These are phyloP conservation scores for Pseudonitzschia multistriata DNA, from an alignment of 108 stramenopile species.

Conservation along the genomic window DNA sequence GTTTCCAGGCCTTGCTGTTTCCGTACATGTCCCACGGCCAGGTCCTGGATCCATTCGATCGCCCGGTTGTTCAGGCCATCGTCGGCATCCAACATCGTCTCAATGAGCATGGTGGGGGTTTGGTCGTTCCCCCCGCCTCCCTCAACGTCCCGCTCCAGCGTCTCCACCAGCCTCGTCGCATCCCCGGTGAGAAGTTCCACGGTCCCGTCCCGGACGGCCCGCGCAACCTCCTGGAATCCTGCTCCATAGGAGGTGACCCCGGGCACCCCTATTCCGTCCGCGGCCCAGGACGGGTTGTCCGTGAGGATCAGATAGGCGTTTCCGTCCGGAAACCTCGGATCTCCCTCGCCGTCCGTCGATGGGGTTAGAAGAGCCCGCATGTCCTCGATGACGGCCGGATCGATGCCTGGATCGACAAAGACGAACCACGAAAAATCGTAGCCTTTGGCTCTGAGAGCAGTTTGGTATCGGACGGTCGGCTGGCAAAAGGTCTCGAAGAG, in stretches of 20 bases:
- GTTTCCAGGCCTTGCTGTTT: background rate
- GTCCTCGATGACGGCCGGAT: background rate
- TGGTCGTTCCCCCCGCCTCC: background rate
- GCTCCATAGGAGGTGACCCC: constrained; percentile 13
- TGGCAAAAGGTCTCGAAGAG: constrained; percentile 18
- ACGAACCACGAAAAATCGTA: constrained; percentile 18
- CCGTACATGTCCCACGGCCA: background rate
- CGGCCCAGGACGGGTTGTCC: constrained; percentile 8
- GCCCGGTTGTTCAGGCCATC: constrained; percentile 18
- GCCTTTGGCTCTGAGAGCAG: background rate
- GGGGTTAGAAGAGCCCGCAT: background rate
- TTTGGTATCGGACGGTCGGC: constrained; percentile 8
- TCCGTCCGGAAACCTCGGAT: background rate
- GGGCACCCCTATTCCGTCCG: constrained; percentile 14
- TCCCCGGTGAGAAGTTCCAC: constrained; percentile 7
- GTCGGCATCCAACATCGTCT: constrained; percentile 20
- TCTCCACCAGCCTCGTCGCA: background rate
- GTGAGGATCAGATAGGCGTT: constrained; percentile 15
- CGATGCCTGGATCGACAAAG: constrained; percentile 11
- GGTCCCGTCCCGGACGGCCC: constrained; percentile 7
- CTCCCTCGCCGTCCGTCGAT: background rate
- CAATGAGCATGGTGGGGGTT: constrained; percentile 3
- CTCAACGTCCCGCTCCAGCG: background rate
- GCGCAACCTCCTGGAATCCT: constrained; percentile 6
- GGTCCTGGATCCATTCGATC: constrained; percentile 13